phyloP scores from a whole-genome alignment of 225 moss, liverwort and hornwort species.

The Anthoceros angustus region DNA sequence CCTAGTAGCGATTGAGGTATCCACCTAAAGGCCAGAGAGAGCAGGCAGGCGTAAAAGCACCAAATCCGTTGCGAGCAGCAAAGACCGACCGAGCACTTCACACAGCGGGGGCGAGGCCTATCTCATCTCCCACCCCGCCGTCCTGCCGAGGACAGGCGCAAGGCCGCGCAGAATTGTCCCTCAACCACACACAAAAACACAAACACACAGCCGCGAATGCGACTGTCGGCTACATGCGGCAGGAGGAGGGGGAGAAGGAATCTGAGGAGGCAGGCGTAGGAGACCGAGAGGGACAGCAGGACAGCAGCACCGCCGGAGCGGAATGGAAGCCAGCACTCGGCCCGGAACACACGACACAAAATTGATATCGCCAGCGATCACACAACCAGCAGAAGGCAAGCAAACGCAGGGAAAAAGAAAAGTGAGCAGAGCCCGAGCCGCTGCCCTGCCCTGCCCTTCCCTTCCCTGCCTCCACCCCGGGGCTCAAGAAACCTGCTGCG shows the following conservation, averaged over 20 bases:
- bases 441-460: neutral
- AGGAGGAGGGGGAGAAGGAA: constrained; percentile 3
- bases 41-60: constrained; percentile 5
- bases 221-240: neutral
- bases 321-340: constrained; percentile 4
- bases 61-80: constrained; percentile 1
- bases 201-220: constrained; percentile 4
- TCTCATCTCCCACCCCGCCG: constrained; percentile 5
- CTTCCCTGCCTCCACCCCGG: neutral
- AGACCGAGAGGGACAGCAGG: neutral
- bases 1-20: constrained; percentile 5
- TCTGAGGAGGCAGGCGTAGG: constrained; percentile 4
- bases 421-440: neutral
- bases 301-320: constrained; percentile 2
- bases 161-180: neutral
- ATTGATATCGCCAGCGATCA: neutral
- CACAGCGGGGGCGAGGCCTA: neutral
- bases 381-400: neutral
- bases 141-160: constrained; percentile 1
- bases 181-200: constrained; percentile 4
- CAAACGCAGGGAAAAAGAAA: neutral
- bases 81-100: constrained; percentile 3
- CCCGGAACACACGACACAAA: constrained; percentile 3
- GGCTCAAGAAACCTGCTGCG: neutral
- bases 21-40: constrained; percentile 5